Evolutionary conservation across 177 flowering plant genomes (phyloP), one percentile per base, ranked within the genome.

Genomic region (Tripterygium wilfordii): DNA sequence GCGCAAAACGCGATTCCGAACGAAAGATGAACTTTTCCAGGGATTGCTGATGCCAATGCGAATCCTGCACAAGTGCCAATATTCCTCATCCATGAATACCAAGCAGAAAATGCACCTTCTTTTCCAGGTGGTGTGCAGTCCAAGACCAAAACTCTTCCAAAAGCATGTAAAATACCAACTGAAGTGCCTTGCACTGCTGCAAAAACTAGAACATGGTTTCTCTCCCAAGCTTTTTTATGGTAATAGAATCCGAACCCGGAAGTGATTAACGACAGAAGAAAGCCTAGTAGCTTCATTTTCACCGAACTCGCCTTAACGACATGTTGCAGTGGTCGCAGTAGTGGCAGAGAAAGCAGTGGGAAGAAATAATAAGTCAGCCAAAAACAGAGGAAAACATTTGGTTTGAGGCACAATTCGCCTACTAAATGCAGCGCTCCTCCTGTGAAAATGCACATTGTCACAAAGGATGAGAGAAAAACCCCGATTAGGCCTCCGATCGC

Each of bases 41-140:
- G 69, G 4, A 36, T 41, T 0, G 52, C 45, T 10, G 89, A 54
- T 1, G 77, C 83, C 26, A 77, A 44, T 1, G 70, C 65, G 36
- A 82, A 79, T 2, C 89, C 89, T 0, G 25, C 48, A 14, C 78
- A 75, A 0, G 65, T 45, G 5, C 86, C 90, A 0, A 63, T 7
- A 5, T 62, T 49, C 54, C 56, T 66, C 28, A 57, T 57, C 83
- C 79, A 75, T 6, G 80, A 67, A 25, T 48, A 64, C 83, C 90
- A 83, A 0, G 45, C 58, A 0, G 86, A 63, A 48, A 80, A 76
- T 0, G 62, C 72, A 0, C 86, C 83, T 63, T 80, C 82, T 51
- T 72, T 78, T 1, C 77, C 71, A 0, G 56, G 15, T 2, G 90
- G 90, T 0, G 82, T 46, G 47, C 84, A 77, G 45, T 83, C 86